Evolutionary conservation across 768 basidiomycete species (phyloP).

Genomic region (Suillus spraguei): DNA sequence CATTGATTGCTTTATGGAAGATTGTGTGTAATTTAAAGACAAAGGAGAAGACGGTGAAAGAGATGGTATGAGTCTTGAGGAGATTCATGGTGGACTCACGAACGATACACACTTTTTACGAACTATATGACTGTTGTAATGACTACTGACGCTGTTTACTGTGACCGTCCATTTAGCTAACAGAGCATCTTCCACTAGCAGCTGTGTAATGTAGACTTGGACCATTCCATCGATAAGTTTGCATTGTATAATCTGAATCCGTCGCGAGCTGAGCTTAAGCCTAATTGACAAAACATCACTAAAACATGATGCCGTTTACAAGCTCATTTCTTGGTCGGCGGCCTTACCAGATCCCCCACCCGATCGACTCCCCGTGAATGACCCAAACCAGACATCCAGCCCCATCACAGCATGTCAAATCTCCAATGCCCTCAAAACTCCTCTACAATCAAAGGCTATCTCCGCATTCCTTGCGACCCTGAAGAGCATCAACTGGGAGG

Average conservation of each 20-base stretch:
- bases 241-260: neutral
- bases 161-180: too few species aligned
- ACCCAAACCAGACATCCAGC: constrained; percentile 46
- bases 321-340: constrained; percentile 49
- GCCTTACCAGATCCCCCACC: constrained; percentile 45
- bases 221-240: neutral
- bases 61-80: neutral
- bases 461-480: constrained; percentile 43
- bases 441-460: constrained; percentile 48
- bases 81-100: neutral
- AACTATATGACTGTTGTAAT: neutral
- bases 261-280: neutral
- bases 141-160: neutral
- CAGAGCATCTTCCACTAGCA: neutral
- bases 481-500: constrained; percentile 51
- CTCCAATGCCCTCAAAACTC: constrained; percentile 42
- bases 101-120: neutral
- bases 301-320: constrained; percentile 42
- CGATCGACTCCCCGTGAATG: constrained; percentile 47
- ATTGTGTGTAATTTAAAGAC: neutral
- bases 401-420: constrained; percentile 54
- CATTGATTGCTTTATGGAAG: constrained; percentile 12
- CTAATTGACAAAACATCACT: neutral
- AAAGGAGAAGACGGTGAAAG: too few species aligned
- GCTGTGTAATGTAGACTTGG: neutral